Base-by-base conservation (phyloP, 306 rosid genomes). In the Quercus alba region DNA sequence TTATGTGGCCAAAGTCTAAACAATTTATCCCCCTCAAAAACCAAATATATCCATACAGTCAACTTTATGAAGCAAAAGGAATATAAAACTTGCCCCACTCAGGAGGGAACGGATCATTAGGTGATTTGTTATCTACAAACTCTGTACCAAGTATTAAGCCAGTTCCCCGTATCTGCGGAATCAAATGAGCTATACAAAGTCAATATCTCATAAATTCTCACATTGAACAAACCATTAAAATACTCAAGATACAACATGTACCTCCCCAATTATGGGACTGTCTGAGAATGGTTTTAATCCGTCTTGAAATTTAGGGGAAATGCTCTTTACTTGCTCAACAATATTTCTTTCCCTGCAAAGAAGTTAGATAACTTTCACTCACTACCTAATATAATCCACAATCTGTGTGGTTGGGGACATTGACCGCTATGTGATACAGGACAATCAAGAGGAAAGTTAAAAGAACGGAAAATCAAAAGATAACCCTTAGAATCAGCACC, bases 201-300 rank as follows among this genome's bases (percentile, higher is more conserved):
- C 6, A 26, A n/a, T 49, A 56, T 56, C 25, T 52, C 35, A 41
- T 18, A 44, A 23, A 66, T 75, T 78, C 81, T 54, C 56, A 25
- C 57, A 25, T 64, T 64, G 5, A 81, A 77, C 20, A 75, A 77
- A 74, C 56, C 25, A n/a, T 30, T 25, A 19, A 70, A 87, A 74
- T 23, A 77, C n/a, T 58, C 20, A 26, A 57, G 21, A 56, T 83
- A 82, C 19, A 25, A 57, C 38, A 77, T 25, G 21, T 87, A 95
- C 99, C 98, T 95, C 99, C 78, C 99, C 98, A 57, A 95, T 81
- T 77, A 95, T 90, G 46, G 97, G 98, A 78, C 98, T 93, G 68
- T 88, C 89, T 23, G 92, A 81, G 71, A 80, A 91, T 46, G 98
- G 91, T 86, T 88, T 95, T 63, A 95, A 0, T 44, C 98, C 98